phyloP scores from a whole-genome alignment of 345 rosid species.

The Citrus cavaleriei region DNA sequence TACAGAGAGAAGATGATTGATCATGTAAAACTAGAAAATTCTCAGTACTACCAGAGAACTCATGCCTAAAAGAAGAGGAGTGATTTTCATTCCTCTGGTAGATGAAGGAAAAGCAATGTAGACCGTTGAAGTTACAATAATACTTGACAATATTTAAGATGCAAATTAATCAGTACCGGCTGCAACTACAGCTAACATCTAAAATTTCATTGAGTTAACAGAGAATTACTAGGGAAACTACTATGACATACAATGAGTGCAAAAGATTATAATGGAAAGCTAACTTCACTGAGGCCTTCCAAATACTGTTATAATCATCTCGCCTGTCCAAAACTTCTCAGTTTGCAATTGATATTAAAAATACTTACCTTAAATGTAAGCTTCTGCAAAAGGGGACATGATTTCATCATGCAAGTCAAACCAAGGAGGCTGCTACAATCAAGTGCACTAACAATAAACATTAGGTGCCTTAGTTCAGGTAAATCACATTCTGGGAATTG shows the following conservation, averaged over 20 bases:
- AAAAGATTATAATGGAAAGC: background rate
- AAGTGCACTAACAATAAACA: background rate
- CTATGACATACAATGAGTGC: background rate
- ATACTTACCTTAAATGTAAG: background rate
- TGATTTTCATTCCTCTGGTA: background rate
- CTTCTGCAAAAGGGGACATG: background rate
- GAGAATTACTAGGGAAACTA: no score
- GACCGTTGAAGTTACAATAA: no score
- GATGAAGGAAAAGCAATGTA: background rate
- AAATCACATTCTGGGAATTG: background rate
- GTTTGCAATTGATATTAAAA: background rate
- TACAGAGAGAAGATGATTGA: no score
- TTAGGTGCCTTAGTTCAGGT: background rate
- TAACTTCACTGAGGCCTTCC: background rate
- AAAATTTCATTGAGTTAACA: no score
- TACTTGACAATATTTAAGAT: background rate
- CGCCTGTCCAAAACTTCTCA: background rate
- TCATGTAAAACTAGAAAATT: background rate
- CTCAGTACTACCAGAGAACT: background rate
- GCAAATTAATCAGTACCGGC: background rate
- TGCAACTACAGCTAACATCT: no score
- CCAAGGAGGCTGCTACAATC: background rate
- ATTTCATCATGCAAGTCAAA: background rate
- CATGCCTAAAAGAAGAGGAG: background rate
- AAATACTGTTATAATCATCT: background rate